Evolutionary conservation across 129 eudicot species (phyloP).

Genomic region (Escallonia herrerae): DNA sequence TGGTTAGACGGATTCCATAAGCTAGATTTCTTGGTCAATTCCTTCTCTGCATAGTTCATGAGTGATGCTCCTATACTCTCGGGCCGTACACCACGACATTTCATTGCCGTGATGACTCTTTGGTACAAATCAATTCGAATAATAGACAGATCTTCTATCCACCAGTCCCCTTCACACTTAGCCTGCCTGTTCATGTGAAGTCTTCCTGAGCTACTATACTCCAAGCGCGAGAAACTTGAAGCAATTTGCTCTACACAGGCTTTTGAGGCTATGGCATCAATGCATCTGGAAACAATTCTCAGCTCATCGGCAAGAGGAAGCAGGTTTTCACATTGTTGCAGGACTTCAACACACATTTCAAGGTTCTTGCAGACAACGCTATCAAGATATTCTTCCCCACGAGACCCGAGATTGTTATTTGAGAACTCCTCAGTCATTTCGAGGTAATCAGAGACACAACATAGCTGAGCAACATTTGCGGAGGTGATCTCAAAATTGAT

Average conservation of each 20-base stretch:
- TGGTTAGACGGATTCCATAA: conserved; percentile 45
- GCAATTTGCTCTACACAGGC: conserved; percentile 95
- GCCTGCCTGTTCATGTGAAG: conserved; percentile 78
- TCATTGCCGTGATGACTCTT: conserved; percentile 81
- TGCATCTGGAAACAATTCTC: conserved; percentile 51
- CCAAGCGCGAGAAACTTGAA: conserved; percentile 82
- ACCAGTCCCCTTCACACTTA: conserved; percentile 88
- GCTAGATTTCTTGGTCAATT: conserved; percentile 60
- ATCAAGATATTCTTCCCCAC: conserved; percentile 76
- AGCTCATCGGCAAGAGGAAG: conserved; percentile 91
- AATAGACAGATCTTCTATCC: conserved; percentile 85
- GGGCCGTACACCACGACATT: conserved; percentile 88
- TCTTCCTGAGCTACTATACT: conserved; percentile 90
- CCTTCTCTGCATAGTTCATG: conserved; percentile 74
- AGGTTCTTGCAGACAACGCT: conserved; percentile 73
- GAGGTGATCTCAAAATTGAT: conserved; percentile 89
- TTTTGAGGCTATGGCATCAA: conserved; percentile 92
- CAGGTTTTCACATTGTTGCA: conserved; percentile 73
- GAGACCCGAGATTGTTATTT: conserved; percentile 62
- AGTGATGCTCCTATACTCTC: conserved; percentile 93
- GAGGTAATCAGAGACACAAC: conserved; percentile 83
- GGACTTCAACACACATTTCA: conserved; percentile 86
- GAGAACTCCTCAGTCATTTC: conserved; percentile 89
- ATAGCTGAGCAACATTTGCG: conserved; percentile 72
- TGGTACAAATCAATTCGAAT: conserved; percentile 80